Evolutionary conservation across 257 asterid species (phyloP), one percentile per base, ranked within the genome.

Genomic region (Misopates orontium): DNA sequence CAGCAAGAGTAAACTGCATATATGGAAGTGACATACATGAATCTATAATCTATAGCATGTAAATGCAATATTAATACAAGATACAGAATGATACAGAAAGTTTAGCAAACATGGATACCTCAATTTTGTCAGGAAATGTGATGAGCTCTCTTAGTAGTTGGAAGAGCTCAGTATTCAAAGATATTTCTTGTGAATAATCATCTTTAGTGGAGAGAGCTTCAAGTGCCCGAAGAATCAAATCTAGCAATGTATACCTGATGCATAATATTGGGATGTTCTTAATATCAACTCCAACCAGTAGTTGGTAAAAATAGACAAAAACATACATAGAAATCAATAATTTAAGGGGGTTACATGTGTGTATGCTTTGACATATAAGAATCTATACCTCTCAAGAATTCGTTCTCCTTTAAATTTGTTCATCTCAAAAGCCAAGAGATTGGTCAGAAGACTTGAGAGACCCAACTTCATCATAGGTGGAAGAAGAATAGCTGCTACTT

Each of bases 171-270:
- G 69, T 82, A 68, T 71, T 85, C 56, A 55, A 68, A 65, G 85
- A 86, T 45, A 88, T 67, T 59, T 78, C 83, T 62, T 77, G 72
- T 23, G 95, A 86, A 70, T 77, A 88, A 22, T 82, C 78, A 76
- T 90, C 95, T 56, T 73, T 67, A 36, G 72, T 78, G 24, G 97
- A 88, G 73, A 94, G 82, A 65, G 91, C 95, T 84, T 88, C 96
- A 77, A 90, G 64, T 56, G 96, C 72, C 48, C 86, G 87, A 75
- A 94, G 87, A 75, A 90, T 77, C 78, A 78, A 74, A 77, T 90
- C 96, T 48, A 88, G 75, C 80, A 85, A 80, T 11, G 77, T 20
- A 69, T 77, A 83, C 87, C 99, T 93, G 87, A 76, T 64, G 52
- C 64, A 75, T 54, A 45, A 75, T 64, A 59, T 48, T 44, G 50